Percentiles rank a stretch among this genome's conserved stretches.
Evolutionary conservation across 202 grass and related monocot genomes (phyloP).

Genomic region (Dendrocalamus latiflorus): DNA sequence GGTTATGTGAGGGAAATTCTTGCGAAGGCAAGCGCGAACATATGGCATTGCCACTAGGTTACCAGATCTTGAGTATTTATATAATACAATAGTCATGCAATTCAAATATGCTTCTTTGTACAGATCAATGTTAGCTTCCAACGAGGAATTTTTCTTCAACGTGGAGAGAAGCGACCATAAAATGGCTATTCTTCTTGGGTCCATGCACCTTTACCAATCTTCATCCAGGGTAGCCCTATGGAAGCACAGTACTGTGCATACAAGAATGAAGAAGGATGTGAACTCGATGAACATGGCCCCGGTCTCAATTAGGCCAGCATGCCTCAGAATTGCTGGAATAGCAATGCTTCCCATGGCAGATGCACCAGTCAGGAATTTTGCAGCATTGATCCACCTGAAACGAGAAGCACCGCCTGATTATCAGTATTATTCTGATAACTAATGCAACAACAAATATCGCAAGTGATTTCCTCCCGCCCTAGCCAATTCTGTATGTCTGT

Average conservation of each 20-base stretch:
- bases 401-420: background rate
- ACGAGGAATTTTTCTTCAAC: background rate
- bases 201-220: constrained; percentile 53
- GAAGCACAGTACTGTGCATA: constrained; percentile 84
- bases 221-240: constrained; percentile 85
- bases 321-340: constrained; percentile 85
- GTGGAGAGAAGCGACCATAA: background rate
- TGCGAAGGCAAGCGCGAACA: background rate
- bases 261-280: constrained; percentile 94
- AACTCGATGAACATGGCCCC: constrained; percentile 97
- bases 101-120: constrained; percentile 22
- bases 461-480: background rate
- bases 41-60: background rate
- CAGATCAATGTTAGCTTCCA: constrained; percentile 30
- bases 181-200: background rate
- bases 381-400: constrained; percentile 84
- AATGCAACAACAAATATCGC: background rate
- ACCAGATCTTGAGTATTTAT: background rate
- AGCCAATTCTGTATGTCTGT: background rate
- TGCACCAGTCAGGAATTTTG: constrained; percentile 87
- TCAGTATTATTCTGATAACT: background rate
- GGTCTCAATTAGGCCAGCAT: constrained; percentile 78
- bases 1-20: background rate
- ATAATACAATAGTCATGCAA: background rate
- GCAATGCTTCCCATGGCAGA: constrained; percentile 92